Evolutionary conservation across 164 flowering plant genomes (phyloP).

Genomic region (Piper betle): DNA sequence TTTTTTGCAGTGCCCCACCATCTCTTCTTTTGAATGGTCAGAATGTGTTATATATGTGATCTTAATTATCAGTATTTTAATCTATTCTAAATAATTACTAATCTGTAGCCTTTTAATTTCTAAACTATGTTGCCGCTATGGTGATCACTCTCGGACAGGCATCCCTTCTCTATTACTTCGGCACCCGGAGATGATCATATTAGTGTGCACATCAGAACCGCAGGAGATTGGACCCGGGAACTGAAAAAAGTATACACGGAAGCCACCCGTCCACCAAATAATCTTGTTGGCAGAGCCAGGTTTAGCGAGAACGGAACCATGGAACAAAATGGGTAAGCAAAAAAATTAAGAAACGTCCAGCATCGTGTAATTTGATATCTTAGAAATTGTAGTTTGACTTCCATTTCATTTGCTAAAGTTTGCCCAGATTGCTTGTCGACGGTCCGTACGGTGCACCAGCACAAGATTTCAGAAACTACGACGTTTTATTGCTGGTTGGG

Average conservation of each 20-base stretch:
- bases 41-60: neutral
- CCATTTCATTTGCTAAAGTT: slow-evolving; percentile 24
- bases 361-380: too few species aligned
- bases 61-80: too few species aligned
- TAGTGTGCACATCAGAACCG: slow-evolving; percentile 80
- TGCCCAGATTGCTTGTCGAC: slow-evolving; percentile 67
- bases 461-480: slow-evolving; percentile 77
- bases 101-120: too few species aligned
- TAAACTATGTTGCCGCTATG: too few species aligned
- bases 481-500: slow-evolving; percentile 90
- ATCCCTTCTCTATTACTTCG: slow-evolving; percentile 90
- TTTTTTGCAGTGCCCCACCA: slow-evolving; percentile 70
- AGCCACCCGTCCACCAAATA: slow-evolving; percentile 22
- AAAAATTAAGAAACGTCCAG: neutral
- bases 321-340: slow-evolving; percentile 42
- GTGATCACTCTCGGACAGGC: slow-evolving; percentile 33
- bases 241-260: slow-evolving; percentile 63
- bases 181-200: slow-evolving; percentile 87
- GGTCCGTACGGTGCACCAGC: slow-evolving; percentile 99
- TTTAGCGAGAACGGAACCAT: slow-evolving; percentile 28
- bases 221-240: slow-evolving; percentile 93
- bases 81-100: too few species aligned
- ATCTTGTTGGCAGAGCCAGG: slow-evolving; percentile 38
- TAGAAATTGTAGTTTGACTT: neutral
- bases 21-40: slow-evolving; percentile 90